Base-by-base conservation (phyloP, 2,329 filamentous ascomycete species). In the Sporothrix dimorphospora region DNA sequence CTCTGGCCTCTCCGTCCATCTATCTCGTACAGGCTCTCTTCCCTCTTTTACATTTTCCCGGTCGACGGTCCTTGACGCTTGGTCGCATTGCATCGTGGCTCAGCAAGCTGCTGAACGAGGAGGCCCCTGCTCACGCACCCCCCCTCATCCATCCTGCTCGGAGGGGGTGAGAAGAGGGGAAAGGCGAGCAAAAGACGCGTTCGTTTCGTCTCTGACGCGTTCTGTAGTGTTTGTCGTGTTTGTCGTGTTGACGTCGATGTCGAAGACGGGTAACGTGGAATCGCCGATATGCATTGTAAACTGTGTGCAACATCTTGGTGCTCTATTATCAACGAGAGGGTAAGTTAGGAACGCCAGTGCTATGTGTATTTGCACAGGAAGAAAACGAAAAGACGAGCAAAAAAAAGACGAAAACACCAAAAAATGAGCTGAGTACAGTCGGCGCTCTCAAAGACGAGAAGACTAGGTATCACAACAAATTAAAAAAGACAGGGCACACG, bases 401-500 rank as follows among this genome's bases (percentile, higher is more conserved):
- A 49, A 16, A 9, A 24, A 47, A 7, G 57, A n/a, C 2, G n/a
- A 57, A 42, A 27, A 57, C 2, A 45, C 11, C 57, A 34, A 8
- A 24, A 14, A 8, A 49, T n/a, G 27, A 34, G 63, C 21, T 34
- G 63, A 49, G 14, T 51, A 61, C 51, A 55, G 51, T 49, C 16
- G 24, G 53, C 53, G 40, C 63, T 49, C 42, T 38, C 24, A 42
- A 27, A 27, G 11, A 59, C 11, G 11, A n/a, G 66, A 30, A 21
- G 40, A 49, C 47, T 59, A 72, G 66, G 66, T 70, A 72, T 70
- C 71, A 70, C 68, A 38, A 70, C 49, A 67, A 14, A 40, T 66
- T 34, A 4, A 47, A 69, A 8, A 69, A 7, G 16, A 49, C 3
- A 42, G 47, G 12, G 53, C 11, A n/a, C 55, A 55, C 4, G 14